Percentiles rank a stretch among this genome's conserved stretches.
Conservation (phyloP, 2,329 filamentous ascomycete genomes). For the Cladophialophora chaetospira region DNA sequence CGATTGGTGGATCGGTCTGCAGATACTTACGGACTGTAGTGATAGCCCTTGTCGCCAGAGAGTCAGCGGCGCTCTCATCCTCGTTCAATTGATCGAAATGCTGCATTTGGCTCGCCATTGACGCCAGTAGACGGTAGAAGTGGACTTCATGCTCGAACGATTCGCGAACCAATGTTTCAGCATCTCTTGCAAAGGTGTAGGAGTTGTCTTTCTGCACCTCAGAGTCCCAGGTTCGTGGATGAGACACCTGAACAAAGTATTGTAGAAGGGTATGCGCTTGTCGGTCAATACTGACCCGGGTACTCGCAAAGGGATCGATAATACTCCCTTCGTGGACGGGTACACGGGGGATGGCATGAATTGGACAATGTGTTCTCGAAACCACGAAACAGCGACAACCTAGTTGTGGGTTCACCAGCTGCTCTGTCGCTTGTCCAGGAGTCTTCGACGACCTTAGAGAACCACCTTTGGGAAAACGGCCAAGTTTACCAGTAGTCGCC, state of each 20-base stretch:
- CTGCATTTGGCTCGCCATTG: constrained; percentile 12
- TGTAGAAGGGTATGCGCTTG: constrained; percentile 2
- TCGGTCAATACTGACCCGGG: constrained; percentile 2
- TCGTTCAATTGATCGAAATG: constrained; percentile 1
- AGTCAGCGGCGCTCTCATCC: background rate
- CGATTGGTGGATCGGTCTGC: background rate
- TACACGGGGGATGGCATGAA: background rate
- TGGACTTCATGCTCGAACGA: constrained; percentile 3
- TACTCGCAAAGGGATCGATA: constrained; percentile 5
- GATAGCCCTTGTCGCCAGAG: background rate
- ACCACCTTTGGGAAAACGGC: too few species aligned
- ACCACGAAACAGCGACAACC: background rate
- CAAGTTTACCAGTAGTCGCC: background rate
- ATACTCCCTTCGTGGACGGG: background rate
- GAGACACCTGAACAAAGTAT: constrained; percentile 8
- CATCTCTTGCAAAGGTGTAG: constrained; percentile 6
- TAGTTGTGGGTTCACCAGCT: background rate
- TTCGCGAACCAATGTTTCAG: background rate
- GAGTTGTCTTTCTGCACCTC: constrained; percentile 2
- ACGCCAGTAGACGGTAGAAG: constrained; percentile 8
- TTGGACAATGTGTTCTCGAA: background rate
- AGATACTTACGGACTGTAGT: background rate
- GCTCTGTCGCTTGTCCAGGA: background rate
- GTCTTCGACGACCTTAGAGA: background rate
- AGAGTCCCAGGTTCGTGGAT: constrained; percentile 3